Evolutionary conservation across 768 basidiomycete genomes (phyloP), one percentile per base, ranked within the genome.

Genomic region (Saitozyma podzolica): DNA sequence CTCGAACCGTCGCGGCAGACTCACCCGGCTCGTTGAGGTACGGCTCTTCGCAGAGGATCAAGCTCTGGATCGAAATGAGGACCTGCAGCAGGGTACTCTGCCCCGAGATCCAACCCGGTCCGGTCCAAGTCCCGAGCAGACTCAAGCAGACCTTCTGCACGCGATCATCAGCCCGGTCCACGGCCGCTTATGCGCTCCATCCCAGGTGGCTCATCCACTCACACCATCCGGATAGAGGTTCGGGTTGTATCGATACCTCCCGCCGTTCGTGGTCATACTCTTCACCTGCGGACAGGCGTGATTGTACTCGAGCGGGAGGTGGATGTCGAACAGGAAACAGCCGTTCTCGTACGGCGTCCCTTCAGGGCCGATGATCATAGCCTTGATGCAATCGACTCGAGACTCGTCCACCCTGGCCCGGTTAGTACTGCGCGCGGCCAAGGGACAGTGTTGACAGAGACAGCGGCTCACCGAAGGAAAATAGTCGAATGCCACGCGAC

Each of bases 31-130:
- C 93, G 68, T 95, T 95, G 63, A 92, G 79, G 76, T 93, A 95
- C 9, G 94, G 91, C 71, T 92, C 93, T 17, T 95, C 94, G 65
- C 90, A 93, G 29, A 96, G 82, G 68, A 96, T 95, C 90, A 97
- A 92, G 14, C 91, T 92, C 81, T 96, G 94, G 40, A 97, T 94
- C 14, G 92, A 94, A 45, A 96, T 90, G 48, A 97, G 83, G 43
- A 94, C 87, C 82, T 95, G 93, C 5, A 95, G 83, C 54, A 97
- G 80, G 6, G 93, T 96, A 8, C 91, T 93, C 75, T 87, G 89
- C 20, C 94, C 93, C 3, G 91, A 74, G 50, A 93, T 84, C 94
- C 93, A 96, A 20, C 94, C 94, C 20, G 94, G 94, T 0, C 94
- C 93, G 16, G 82, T 78, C 94, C 94, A 96, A 11, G 94, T 96